These are phyloP conservation scores for Nigrograna mackinnonii DNA, from an alignment of 2,329 filamentous ascomycete genomes.

Conservation along the genomic window DNA sequence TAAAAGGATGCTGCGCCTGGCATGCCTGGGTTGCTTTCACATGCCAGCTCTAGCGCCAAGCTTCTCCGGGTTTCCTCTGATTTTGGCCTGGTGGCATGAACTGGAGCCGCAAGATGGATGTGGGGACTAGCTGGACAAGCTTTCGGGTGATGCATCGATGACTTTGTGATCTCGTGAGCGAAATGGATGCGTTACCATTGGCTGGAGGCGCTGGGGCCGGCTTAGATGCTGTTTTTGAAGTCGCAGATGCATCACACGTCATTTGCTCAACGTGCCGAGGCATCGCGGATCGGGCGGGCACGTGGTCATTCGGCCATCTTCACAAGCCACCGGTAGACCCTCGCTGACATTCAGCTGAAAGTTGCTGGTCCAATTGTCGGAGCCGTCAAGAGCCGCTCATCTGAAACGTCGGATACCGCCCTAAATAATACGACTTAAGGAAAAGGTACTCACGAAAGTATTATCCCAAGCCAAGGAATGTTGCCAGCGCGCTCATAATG, in stretches of 20 bases:
- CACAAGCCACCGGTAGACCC: slow-evolving; percentile 13
- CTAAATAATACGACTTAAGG: no score
- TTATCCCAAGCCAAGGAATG: no score
- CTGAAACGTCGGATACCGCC: no score
- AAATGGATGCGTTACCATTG: slow-evolving; percentile 28
- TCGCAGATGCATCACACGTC: slow-evolving; percentile 27
- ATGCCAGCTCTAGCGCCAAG: slow-evolving; percentile 37
- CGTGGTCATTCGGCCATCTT: slow-evolving; percentile 11
- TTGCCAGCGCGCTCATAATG: no score
- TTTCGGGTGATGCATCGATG: slow-evolving; percentile 22
- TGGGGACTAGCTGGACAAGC: slow-evolving; percentile 14
- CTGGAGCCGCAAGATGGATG: slow-evolving; percentile 28
- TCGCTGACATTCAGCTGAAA: slow-evolving; percentile 13
- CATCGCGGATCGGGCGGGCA: slow-evolving; percentile 11
- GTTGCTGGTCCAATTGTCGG: slow-evolving; percentile 8
- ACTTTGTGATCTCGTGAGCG: slow-evolving; percentile 32
- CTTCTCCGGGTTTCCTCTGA: slow-evolving; percentile 26
- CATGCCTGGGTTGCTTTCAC: slow-evolving; percentile 33
- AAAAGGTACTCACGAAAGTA: no score
- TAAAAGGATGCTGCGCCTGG: slow-evolving; percentile 21
- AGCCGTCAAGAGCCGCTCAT: slow-evolving; percentile 1
- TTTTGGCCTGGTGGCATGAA: slow-evolving; percentile 16
- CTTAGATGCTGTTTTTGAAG: slow-evolving; percentile 26
- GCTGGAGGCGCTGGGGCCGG: slow-evolving; percentile 15
- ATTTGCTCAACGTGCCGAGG: slow-evolving; percentile 32